Conservation (phyloP, 495 filamentous ascomycete species). For the Hyaloscypha bicolor region DNA sequence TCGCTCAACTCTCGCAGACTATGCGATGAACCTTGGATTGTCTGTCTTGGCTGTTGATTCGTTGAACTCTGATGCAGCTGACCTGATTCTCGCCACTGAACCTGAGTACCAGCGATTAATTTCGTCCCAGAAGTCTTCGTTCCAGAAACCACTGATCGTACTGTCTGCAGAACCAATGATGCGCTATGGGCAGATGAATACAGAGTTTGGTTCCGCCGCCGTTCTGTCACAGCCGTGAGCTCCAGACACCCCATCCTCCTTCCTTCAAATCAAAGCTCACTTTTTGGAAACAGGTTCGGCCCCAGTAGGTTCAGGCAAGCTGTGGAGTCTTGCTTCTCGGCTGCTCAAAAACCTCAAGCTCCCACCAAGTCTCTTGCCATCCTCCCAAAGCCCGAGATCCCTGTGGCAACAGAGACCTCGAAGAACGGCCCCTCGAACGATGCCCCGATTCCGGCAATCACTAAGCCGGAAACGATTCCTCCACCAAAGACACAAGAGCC, state of each 20-base stretch:
- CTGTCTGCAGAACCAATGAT: neutral
- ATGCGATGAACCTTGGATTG: constrained; percentile 3
- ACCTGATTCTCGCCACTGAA: constrained; percentile 13
- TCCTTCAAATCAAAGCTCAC: neutral
- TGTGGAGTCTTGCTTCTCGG: neutral
- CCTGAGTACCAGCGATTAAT: neutral
- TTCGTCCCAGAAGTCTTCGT: neutral
- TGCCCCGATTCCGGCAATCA: neutral
- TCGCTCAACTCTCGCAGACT: neutral
- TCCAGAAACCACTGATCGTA: constrained; percentile 8
- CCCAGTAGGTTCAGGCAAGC: neutral
- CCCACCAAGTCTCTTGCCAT: neutral
- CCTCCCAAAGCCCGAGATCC: neutral
- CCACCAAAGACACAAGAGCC: neutral
- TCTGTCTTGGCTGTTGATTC: constrained; percentile 2
- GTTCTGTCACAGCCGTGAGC: constrained; percentile 3
- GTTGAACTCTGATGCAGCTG: neutral
- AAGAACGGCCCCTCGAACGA: neutral
- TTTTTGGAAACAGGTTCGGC: neutral
- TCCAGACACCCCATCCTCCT: neutral
- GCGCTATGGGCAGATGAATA: neutral
- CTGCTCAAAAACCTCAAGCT: neutral
- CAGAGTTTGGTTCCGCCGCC: neutral
- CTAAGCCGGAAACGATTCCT: neutral
- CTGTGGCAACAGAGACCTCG: neutral